Evolutionary conservation across 179 eudicot species (phyloP).

Genomic region (Carnegiea gigantea): DNA sequence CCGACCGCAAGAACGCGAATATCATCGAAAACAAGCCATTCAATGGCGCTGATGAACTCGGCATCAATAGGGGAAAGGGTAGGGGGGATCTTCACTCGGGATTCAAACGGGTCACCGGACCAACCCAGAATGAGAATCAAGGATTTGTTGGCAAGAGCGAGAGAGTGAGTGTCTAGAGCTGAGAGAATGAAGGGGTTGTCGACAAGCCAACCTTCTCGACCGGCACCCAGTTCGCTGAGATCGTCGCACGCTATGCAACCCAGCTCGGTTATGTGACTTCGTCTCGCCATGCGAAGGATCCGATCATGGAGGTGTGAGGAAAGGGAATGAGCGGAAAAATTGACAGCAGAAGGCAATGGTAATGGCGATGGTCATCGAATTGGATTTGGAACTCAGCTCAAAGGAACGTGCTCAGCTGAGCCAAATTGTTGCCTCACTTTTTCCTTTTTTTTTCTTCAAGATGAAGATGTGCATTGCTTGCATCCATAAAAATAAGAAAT

Average conservation of each 20-base stretch:
- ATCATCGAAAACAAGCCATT: conserved; percentile 87
- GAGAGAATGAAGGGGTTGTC: conserved; percentile 53
- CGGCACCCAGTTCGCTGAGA: conserved; percentile 75
- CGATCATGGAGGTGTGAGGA: conserved; percentile 18
- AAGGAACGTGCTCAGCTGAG: not conserved
- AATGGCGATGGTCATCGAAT: too few species aligned
- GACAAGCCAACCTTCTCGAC: conserved; percentile 78
- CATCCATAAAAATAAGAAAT: too few species aligned
- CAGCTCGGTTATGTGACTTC: conserved; percentile 54
- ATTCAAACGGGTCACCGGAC: conserved; percentile 39
- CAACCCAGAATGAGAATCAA: conserved; percentile 57
- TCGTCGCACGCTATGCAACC: conserved; percentile 70
- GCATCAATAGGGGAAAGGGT: conserved; percentile 70
- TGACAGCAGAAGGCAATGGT: not conserved
- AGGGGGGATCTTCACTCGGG: conserved; percentile 72
- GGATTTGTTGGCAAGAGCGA: conserved; percentile 71
- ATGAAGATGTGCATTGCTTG: too few species aligned
- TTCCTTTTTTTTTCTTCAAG: not conserved
- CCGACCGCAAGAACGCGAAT: conserved; percentile 75
- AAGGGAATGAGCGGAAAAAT: too few species aligned
- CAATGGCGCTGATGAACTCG: conserved; percentile 69
- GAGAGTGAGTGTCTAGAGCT: conserved; percentile 73
- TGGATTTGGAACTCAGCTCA: too few species aligned
- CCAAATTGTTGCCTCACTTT: not conserved
- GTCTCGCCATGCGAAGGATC: conserved; percentile 45